Evolutionary conservation across 495 filamentous ascomycete genomes (phyloP).

Genomic region (Xylaria cubensis): DNA sequence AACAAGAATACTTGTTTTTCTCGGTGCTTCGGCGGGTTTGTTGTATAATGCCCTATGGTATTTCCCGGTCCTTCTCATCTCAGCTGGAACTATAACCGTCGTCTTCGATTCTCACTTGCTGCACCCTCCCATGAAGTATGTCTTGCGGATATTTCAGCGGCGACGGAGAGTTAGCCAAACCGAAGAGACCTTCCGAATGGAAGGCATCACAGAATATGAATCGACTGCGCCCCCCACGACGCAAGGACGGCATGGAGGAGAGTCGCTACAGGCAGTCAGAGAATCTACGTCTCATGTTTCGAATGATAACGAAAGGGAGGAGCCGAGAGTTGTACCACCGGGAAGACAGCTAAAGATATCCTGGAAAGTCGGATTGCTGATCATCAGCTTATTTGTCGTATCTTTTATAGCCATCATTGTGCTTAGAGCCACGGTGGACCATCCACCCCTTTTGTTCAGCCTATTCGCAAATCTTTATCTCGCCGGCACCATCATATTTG

Average conservation of each 20-base stretch:
- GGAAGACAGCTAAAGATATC: constrained; percentile 48
- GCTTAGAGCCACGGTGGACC: constrained; percentile 55
- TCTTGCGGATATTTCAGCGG: not conserved
- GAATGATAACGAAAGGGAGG: constrained; percentile 32
- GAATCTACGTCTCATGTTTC: not conserved
- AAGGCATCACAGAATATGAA: not conserved
- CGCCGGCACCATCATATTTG: constrained; percentile 89
- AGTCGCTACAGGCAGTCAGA: not conserved
- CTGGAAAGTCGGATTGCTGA: constrained; percentile 54
- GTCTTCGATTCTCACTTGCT: constrained; percentile 67
- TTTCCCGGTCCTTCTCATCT: constrained; percentile 74
- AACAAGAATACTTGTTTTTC: constrained; percentile 71
- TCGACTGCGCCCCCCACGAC: not conserved
- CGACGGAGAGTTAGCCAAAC: not conserved
- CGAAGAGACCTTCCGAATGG: not conserved
- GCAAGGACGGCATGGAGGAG: not conserved
- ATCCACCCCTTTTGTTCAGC: constrained; percentile 57
- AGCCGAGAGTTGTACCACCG: constrained; percentile 50
- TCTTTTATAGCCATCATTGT: constrained; percentile 69
- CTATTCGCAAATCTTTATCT: constrained; percentile 85
- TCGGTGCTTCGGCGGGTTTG: constrained; percentile 72
- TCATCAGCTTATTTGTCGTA: constrained; percentile 62
- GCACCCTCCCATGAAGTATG: constrained; percentile 36
- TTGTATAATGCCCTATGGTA: constrained; percentile 85
- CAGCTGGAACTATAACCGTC: constrained; percentile 61